phyloP scores from a whole-genome alignment of 2,329 filamentous ascomycete species.

The Amphichorda felina region DNA sequence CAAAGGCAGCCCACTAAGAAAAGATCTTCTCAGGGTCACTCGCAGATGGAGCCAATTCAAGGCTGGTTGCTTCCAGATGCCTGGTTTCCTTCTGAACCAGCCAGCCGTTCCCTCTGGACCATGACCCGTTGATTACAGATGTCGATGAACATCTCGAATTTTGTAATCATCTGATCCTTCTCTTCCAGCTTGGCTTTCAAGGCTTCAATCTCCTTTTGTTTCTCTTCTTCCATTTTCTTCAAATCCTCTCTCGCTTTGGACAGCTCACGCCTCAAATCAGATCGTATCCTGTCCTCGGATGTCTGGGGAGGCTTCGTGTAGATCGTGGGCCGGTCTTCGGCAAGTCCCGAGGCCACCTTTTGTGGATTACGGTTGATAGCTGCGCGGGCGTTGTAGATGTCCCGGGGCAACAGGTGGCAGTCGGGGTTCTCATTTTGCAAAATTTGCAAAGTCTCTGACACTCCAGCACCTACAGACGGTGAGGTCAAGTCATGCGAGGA shows the following conservation, averaged over 20 bases:
- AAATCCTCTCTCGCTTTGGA: slow-evolving; percentile 45
- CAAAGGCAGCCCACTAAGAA: no score
- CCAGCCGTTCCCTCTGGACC: slow-evolving; percentile 44
- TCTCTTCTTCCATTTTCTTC: slow-evolving; percentile 42
- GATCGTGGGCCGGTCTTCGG: slow-evolving; percentile 48
- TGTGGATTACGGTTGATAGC: slow-evolving; percentile 54
- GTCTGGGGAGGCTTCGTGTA: slow-evolving; percentile 55
- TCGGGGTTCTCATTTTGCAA: slow-evolving; percentile 52
- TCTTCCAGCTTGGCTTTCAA: slow-evolving; percentile 49
- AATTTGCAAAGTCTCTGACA: slow-evolving; percentile 54
- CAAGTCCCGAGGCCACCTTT: slow-evolving; percentile 46
- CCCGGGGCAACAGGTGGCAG: slow-evolving; percentile 49
- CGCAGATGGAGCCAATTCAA: background rate
- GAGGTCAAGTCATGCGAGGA: slow-evolving; percentile 11
- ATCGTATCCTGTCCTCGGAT: slow-evolving; percentile 50
- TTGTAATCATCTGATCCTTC: slow-evolving; percentile 49
- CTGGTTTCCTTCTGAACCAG: background rate
- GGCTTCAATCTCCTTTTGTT: slow-evolving; percentile 43
- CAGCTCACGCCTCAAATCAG: slow-evolving; percentile 49
- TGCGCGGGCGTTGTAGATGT: slow-evolving; percentile 57
- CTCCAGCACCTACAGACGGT: slow-evolving; percentile 43
- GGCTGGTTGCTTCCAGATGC: background rate
- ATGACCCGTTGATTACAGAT: slow-evolving; percentile 58
- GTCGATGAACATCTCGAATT: slow-evolving; percentile 60
- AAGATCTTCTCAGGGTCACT: no score